Conservation (phyloP, 148 eudicot species). For the Rhododendron molle region DNA sequence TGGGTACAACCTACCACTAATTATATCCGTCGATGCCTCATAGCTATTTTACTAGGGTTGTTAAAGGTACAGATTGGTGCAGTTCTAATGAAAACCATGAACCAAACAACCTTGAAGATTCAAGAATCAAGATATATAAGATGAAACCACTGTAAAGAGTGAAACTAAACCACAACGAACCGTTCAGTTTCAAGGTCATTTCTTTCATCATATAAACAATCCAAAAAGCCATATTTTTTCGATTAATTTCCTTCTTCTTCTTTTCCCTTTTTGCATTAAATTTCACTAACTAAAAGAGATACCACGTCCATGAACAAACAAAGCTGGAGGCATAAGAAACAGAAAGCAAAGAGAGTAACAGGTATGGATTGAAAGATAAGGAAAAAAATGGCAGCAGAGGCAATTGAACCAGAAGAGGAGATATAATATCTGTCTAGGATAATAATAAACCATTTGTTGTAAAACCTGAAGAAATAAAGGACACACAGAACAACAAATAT, state of each 20-base stretch:
- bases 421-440: neutral
- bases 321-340: neutral
- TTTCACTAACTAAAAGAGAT: neutral
- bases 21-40: neutral
- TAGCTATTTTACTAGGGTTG: neutral
- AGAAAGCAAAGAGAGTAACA: neutral
- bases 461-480: neutral
- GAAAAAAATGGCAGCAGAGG: neutral
- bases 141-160: neutral
- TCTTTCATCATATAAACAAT: neutral
- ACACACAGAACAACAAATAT: no score
- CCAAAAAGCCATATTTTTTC: neutral
- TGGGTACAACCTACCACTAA: neutral
- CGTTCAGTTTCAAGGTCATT: neutral
- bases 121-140: neutral
- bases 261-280: neutral
- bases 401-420: neutral
- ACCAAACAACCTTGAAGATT: neutral
- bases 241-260: neutral
- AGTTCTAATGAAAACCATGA: neutral
- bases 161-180: neutral
- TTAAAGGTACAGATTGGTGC: neutral
- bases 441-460: neutral
- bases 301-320: neutral
- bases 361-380: neutral